Conservation (phyloP, 805 yeast genomes). For the Pichia gijzeniarum region DNA sequence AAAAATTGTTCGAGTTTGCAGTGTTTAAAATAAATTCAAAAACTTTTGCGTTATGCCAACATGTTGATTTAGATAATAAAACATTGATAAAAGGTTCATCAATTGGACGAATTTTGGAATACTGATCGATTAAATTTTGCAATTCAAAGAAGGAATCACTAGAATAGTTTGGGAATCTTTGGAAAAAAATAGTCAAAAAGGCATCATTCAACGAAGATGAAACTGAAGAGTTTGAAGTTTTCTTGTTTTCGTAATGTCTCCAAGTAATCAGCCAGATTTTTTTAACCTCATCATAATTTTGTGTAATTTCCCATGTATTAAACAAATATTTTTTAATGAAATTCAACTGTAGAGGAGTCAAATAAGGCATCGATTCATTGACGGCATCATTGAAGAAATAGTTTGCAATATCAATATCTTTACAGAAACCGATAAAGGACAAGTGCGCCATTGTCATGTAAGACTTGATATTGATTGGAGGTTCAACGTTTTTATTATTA, state of each 20-base stretch:
- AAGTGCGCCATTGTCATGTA: constrained; percentile 69
- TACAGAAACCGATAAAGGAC: constrained; percentile 70
- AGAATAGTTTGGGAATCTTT: constrained; percentile 43
- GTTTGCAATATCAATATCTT: constrained; percentile 64
- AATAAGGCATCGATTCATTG: constrained; percentile 64
- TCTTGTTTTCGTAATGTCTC: constrained; percentile 43
- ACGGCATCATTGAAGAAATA: constrained; percentile 71
- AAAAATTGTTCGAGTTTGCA: constrained; percentile 50
- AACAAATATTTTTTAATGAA: constrained; percentile 57
- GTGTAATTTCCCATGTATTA: constrained; percentile 52
- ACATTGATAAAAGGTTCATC: constrained; percentile 84
- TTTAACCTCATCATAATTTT: constrained; percentile 51
- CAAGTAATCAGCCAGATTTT: constrained; percentile 60
- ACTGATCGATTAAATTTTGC: constrained; percentile 48
- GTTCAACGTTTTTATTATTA: constrained; percentile 26
- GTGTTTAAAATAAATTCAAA: constrained; percentile 57
- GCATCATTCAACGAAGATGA: constrained; percentile 66
- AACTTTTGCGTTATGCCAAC: constrained; percentile 63
- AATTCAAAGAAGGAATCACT: constrained; percentile 52
- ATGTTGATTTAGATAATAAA: constrained; percentile 55
- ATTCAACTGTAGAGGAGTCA: constrained; percentile 65
- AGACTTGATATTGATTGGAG: constrained; percentile 37
- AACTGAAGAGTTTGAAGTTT: constrained; percentile 57
- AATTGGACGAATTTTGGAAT: constrained; percentile 49
- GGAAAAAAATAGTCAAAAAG: constrained; percentile 63